Conservation (phyloP, 2,329 filamentous ascomycete genomes). For the Mariannaea sp. region DNA sequence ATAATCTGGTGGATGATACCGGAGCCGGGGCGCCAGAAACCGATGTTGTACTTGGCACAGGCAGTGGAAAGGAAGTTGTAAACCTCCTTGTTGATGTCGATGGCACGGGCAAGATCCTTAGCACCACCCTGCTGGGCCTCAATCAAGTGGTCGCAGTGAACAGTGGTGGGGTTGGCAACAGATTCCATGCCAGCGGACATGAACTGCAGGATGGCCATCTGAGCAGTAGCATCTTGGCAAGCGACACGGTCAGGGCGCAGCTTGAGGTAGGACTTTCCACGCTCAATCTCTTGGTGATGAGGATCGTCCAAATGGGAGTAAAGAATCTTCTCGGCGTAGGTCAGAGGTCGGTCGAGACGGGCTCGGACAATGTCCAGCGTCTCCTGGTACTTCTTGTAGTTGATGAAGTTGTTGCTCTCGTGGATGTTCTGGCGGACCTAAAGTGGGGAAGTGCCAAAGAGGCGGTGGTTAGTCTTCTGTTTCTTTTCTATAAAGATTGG, state of each 20-base stretch:
- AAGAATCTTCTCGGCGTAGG: slow-evolving; percentile 96
- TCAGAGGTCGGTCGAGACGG: slow-evolving; percentile 90
- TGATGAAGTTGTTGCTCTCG: slow-evolving; percentile 97
- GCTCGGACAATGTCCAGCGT: slow-evolving; percentile 89
- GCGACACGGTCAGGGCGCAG: slow-evolving; percentile 96
- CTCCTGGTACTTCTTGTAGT: slow-evolving; percentile 99
- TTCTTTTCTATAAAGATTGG: not conserved
- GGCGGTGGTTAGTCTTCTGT: slow-evolving; percentile 23
- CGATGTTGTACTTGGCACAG: slow-evolving; percentile 99
- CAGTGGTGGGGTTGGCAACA: slow-evolving; percentile 91
- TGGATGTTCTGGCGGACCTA: slow-evolving; percentile 93
- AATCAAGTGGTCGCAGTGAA: slow-evolving; percentile 99
- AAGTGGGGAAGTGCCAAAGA: slow-evolving; percentile 6
- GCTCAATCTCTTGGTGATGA: slow-evolving; percentile 93
- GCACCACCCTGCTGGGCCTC: slow-evolving; percentile 92
- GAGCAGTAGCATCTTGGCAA: slow-evolving; percentile 98
- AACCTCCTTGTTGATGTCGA: slow-evolving; percentile 97
- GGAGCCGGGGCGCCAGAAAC: slow-evolving; percentile 98
- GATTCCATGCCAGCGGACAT: slow-evolving; percentile 98
- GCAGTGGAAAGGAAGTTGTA: slow-evolving; percentile 95
- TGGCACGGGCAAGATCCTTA: slow-evolving; percentile 90
- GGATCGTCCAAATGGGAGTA: slow-evolving; percentile 99
- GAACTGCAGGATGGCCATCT: slow-evolving; percentile 99
- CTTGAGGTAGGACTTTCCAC: slow-evolving; percentile 94
- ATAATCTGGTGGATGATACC: slow-evolving; percentile 99